These are phyloP conservation scores for Pythium aquatile DNA, from an alignment of 352 stramenopile species.

Conservation along the genomic window DNA sequence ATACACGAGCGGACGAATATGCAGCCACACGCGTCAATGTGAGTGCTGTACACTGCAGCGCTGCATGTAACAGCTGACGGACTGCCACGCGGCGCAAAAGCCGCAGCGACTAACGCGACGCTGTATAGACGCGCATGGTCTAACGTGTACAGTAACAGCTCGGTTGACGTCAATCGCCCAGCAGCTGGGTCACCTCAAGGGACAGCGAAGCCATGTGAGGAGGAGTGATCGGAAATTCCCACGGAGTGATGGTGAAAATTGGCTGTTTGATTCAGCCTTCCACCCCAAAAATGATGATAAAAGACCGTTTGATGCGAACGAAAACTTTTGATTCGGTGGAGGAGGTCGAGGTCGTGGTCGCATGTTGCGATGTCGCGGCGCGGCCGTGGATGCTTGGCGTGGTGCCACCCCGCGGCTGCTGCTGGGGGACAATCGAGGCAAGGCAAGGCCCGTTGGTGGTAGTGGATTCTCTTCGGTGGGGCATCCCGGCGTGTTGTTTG, in stretches of 20 bases:
- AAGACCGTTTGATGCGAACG: not conserved
- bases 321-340: not conserved
- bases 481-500: too few species aligned
- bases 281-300: not conserved
- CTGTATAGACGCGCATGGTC: not conserved
- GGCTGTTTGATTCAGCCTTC: not conserved
- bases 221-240: not conserved
- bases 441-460: too few species aligned
- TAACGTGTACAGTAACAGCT: not conserved
- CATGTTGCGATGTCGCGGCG: too few species aligned
- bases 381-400: too few species aligned
- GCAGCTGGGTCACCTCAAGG: not conserved
- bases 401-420: too few species aligned
- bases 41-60: not conserved
- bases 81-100: not conserved
- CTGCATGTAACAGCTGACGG: not conserved
- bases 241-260: not conserved
- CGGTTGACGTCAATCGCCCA: slow-evolving; percentile 1
- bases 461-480: too few species aligned
- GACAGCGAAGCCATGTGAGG: not conserved
- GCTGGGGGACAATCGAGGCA: too few species aligned
- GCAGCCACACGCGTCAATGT: not conserved
- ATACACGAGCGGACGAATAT: not conserved
- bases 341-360: too few species aligned
- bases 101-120: not conserved